Conservation (phyloP, 2,329 filamentous ascomycete genomes). For the Fusarium pseudocircinatum region DNA sequence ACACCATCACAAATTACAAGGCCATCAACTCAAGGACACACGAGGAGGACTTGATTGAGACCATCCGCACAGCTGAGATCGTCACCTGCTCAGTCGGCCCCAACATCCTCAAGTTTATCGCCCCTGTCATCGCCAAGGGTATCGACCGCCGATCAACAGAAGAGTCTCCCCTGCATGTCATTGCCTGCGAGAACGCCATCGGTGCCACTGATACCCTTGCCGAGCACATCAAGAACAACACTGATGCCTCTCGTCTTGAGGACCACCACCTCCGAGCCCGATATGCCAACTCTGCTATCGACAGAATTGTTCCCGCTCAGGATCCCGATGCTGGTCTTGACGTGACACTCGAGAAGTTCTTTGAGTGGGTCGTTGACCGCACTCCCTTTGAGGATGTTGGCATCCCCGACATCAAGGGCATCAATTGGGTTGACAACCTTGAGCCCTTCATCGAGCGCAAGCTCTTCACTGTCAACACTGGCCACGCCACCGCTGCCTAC, state of each 20-base stretch:
- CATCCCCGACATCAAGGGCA: conserved; percentile 79
- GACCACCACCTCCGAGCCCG: conserved; percentile 79
- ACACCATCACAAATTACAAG: conserved; percentile 92
- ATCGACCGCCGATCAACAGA: conserved; percentile 78
- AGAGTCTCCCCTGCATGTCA: conserved; percentile 80
- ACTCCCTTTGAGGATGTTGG: conserved; percentile 78
- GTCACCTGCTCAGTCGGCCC: conserved; percentile 98
- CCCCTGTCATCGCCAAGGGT: conserved; percentile 93
- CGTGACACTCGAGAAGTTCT: conserved; percentile 98
- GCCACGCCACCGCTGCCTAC: conserved; percentile 95
- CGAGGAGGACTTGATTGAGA: conserved; percentile 81
- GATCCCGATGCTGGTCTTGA: conserved; percentile 81
- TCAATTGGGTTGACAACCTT: conserved; percentile 93
- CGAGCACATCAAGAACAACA: conserved; percentile 82
- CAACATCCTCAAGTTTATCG: conserved; percentile 95
- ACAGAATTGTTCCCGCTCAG: conserved; percentile 96
- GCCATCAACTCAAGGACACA: conserved; percentile 95
- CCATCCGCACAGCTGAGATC: conserved; percentile 87
- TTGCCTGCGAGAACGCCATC: conserved; percentile 98
- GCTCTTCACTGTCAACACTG: conserved; percentile 99
- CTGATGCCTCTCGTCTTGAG: conserved; percentile 71
- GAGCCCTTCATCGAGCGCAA: conserved; percentile 98
- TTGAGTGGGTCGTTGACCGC: conserved; percentile 96
- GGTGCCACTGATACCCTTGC: conserved; percentile 91
- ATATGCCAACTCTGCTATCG: conserved; percentile 98